Evolutionary conservation across 257 asterid species (phyloP).

Genomic region (Ocimum tenuiflorum): DNA sequence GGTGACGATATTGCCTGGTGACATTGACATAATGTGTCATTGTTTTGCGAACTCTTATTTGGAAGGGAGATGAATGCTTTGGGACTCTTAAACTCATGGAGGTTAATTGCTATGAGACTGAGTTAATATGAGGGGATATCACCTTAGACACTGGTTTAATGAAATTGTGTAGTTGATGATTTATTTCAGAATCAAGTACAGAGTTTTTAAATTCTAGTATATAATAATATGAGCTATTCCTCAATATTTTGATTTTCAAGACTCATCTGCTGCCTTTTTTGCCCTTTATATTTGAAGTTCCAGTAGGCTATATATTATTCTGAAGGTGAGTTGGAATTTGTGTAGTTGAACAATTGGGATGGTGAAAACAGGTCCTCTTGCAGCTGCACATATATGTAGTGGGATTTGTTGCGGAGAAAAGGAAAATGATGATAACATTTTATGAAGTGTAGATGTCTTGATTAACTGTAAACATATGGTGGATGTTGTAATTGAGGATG

Average conservation of each 20-base stretch:
- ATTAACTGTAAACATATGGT: background rate
- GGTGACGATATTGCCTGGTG: too few species aligned
- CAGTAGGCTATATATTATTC: background rate
- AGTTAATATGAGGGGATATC: background rate
- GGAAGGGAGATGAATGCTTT: too few species aligned
- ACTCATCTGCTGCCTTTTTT: background rate
- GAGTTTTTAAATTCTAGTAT: too few species aligned
- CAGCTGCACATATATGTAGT: conserved; percentile 1
- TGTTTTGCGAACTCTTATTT: too few species aligned
- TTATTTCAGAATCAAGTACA: background rate
- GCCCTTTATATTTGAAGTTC: background rate
- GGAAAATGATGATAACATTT: background rate
- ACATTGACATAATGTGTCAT: too few species aligned
- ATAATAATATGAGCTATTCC: background rate
- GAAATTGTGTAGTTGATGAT: too few species aligned
- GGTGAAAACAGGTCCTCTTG: background rate
- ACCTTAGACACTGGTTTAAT: too few species aligned
- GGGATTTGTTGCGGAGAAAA: background rate
- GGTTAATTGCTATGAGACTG: background rate
- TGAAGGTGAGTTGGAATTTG: background rate
- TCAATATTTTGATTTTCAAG: background rate
- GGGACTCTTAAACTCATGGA: background rate
- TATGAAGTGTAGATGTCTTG: background rate
- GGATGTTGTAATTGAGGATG: conserved; percentile 7
- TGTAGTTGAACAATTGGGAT: conserved; percentile 10